Base-by-base conservation (phyloP, 2,329 filamentous ascomycete species). In the Paracoccidioides lutzii region DNA sequence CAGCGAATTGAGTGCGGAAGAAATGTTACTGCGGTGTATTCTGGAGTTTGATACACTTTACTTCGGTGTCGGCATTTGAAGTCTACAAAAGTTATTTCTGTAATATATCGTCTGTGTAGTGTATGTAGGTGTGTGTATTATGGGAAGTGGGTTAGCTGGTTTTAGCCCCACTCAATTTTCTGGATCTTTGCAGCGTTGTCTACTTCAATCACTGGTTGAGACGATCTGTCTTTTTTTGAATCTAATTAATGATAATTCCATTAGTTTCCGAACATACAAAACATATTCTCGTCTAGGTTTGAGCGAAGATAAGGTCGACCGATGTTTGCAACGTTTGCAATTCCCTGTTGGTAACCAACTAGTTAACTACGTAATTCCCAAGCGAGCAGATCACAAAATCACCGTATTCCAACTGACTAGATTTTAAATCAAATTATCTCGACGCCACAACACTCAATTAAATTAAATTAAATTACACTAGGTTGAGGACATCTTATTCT, bases 1-100 rank as follows among this genome's bases (percentile, higher is more conserved):
- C 91, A 96, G 74, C 83, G 83, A 62, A 83, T 95, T 9, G 88
- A 93, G 69, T 96, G 90, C 67, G 91, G 91, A 15, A 80, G 87
- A 59, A 83, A 81, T 60, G 84, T 90, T 10, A 91, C 87, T 56
- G 88, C 84, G 14, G 85, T 95, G 3, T 97, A 93, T 72, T 94
- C 88, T 41, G 75, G 75, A 5, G 73, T 78, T 40, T 82, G 65
- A 69, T 52, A 33, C 12, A 38, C 22, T 52, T 33, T 52, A 15
- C 10, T 42, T 9, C 22, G 28, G 5, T 52, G 22, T 22, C 14
- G 5, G 32, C 8, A 12, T 15, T 14, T 42, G 37, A 32, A 52
- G 9, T 22, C 14, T 8, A 22, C 35, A 30, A 51, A 51, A 51
- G n/a, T 51, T 51, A 48, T 28, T 44, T 22, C 49, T 51, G 49